Base-by-base conservation (phyloP, 2,329 filamentous ascomycete species). In the Aplosporella prunicola region DNA sequence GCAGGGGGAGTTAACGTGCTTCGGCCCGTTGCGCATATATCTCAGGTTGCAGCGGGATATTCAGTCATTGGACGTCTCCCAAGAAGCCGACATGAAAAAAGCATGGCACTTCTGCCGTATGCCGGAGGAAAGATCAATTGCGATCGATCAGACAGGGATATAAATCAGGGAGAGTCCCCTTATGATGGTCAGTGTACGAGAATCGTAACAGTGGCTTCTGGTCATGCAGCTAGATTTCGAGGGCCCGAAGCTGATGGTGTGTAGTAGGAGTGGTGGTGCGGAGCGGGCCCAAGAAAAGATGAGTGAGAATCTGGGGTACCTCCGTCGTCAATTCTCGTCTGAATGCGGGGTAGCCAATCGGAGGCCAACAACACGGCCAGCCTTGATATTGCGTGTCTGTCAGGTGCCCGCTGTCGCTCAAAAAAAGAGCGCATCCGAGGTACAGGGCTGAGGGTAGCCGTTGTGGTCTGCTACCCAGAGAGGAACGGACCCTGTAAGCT, bases 301-400 rank as follows among this genome's bases (percentile, higher is more conserved):
- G 18, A 30, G 17, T 5, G 13, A 11, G 18, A 22, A 24, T 16
- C 33, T 17, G 34, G 33, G 34, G 26, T 17, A 7, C 7, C 7
- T 24, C 7, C 22, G 11, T n/a, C n/a, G n/a, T n/a, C n/a, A n/a
- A n/a, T n/a, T n/a, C n/a, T n/a, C n/a, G 22, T 24, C 22, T 23
- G 13, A 30, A 20, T 36, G 34, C 20, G 34, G 34, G 34, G 34
- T 22, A 17, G 26, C 34, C 34, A 36, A 29, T 36, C 18, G 15
- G 26, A 13, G n/a, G n/a, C n/a, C n/a, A n/a, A n/a, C n/a, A n/a
- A n/a, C n/a, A n/a, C n/a, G n/a, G n/a, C n/a, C n/a, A n/a, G n/a
- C n/a, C n/a, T n/a, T n/a, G n/a, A n/a, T n/a, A n/a, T n/a, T n/a
- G n/a, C n/a, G n/a, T n/a, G n/a, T n/a, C n/a, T n/a, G n/a, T n/a